A percentile compares a stretch with the other conserved stretches of the same genome.
phyloP scores from a whole-genome alignment of 2,329 filamentous ascomycete genomes.

The Xylaria sp. region DNA sequence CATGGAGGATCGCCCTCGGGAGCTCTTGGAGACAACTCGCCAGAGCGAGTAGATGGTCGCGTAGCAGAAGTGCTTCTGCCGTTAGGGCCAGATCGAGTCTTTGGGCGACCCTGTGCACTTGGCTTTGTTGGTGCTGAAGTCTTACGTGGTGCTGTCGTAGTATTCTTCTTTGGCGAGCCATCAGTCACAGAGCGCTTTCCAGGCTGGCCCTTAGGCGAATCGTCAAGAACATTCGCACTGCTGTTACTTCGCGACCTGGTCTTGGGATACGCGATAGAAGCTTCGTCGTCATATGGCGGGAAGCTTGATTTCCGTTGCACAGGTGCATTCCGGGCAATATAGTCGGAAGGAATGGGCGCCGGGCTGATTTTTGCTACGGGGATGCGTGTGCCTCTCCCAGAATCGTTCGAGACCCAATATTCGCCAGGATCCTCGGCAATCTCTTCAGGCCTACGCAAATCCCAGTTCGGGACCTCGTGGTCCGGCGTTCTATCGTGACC shows the following conservation, averaged over 20 bases:
- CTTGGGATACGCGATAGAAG: slow-evolving; percentile 69
- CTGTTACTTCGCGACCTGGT: slow-evolving; percentile 77
- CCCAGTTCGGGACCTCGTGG: slow-evolving; percentile 67
- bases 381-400: slow-evolving; percentile 79
- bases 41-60: slow-evolving; percentile 71
- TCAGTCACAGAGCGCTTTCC: slow-evolving; percentile 61
- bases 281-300: slow-evolving; percentile 64
- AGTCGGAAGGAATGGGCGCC: slow-evolving; percentile 76
- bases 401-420: slow-evolving; percentile 64
- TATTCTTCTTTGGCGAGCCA: slow-evolving; percentile 64
- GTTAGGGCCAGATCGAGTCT: slow-evolving; percentile 69
- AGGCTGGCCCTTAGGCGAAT: slow-evolving; percentile 49
- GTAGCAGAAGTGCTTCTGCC: slow-evolving; percentile 61
- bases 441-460: slow-evolving; percentile 81
- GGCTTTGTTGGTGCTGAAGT: slow-evolving; percentile 57
- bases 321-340: slow-evolving; percentile 78
- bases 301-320: slow-evolving; percentile 70
- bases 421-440: slow-evolving; percentile 70
- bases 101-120: slow-evolving; percentile 63
- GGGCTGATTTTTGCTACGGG: slow-evolving; percentile 85
- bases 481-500: slow-evolving; percentile 55
- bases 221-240: slow-evolving; percentile 64
- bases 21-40: slow-evolving; percentile 66
- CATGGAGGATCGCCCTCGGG: slow-evolving; percentile 96
- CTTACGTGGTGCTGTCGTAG: slow-evolving; percentile 56